A percentile compares a stretch with the other conserved stretches of the same genome.
phyloP scores from a whole-genome alignment of 179 eudicot genomes.

The Heliamphora pulchella region DNA sequence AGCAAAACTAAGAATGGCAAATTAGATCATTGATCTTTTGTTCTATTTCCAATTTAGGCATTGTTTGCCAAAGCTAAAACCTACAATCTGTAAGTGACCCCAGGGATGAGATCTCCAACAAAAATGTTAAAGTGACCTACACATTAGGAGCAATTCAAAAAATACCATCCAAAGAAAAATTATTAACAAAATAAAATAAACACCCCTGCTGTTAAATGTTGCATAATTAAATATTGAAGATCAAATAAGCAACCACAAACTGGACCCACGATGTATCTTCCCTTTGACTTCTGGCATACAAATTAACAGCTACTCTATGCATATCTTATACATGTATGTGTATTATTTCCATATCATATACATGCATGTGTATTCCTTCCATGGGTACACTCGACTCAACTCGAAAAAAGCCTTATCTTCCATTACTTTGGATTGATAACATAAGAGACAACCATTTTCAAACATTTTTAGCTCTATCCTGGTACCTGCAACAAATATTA shows the following conservation, averaged over 20 bases:
- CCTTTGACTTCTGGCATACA: constrained; percentile 83
- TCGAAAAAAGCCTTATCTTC: too few species aligned
- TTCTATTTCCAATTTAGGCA: too few species aligned
- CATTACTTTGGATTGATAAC: too few species aligned
- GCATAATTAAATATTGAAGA: neutral
- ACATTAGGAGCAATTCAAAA: constrained; percentile 11
- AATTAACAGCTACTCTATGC: too few species aligned
- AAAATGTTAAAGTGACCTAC: constrained; percentile 87
- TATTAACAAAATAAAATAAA: neutral
- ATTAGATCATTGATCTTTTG: too few species aligned
- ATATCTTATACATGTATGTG: too few species aligned
- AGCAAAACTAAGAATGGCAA: too few species aligned
- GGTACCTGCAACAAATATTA: neutral
- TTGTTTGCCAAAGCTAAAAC: too few species aligned
- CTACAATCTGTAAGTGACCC: constrained; percentile 64
- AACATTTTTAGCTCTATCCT: neutral
- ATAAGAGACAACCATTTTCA: too few species aligned
- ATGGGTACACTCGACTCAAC: too few species aligned
- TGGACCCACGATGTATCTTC: constrained; percentile 79
- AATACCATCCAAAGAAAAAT: constrained; percentile 5
- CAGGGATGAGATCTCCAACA: constrained; percentile 97
- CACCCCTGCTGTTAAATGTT: neutral
- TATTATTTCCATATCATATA: too few species aligned
- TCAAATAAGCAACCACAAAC: neutral
- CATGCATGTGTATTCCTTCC: too few species aligned